Evolutionary conservation across 208 protist species (phyloP).

Genomic region (Acanthamoeba divionensis): DNA sequence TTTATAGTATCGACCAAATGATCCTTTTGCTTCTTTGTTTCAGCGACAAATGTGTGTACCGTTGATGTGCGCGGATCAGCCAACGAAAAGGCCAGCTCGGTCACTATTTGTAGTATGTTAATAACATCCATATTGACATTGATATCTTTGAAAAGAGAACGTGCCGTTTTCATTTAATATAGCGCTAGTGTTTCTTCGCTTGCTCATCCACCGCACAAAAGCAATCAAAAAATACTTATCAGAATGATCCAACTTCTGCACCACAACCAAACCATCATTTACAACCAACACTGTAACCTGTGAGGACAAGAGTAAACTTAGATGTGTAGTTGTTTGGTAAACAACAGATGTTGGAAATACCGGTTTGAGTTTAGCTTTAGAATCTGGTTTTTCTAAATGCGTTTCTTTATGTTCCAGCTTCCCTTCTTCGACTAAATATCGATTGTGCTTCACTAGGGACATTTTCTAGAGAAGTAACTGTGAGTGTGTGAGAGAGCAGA

Average conservation of each 20-base stretch:
- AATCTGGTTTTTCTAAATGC: not conserved
- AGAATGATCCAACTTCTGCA: slow-evolving; percentile 16
- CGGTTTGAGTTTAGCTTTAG: not conserved
- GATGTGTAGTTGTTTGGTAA: not conserved
- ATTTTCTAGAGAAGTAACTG: not conserved
- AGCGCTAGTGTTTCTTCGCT: not conserved
- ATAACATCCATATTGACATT: too few relatives aligned
- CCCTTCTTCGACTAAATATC: slow-evolving; percentile 7
- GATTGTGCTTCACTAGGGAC: slow-evolving; percentile 35
- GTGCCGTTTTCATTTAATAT: slow-evolving; percentile 24
- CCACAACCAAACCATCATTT: slow-evolving; percentile 8
- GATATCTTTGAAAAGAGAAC: too few relatives aligned
- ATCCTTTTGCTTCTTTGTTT: slow-evolving; percentile 11
- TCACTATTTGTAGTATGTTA: too few relatives aligned
- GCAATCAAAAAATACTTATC: slow-evolving; percentile 29
- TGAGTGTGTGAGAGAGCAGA: not conserved
- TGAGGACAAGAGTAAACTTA: too few relatives aligned
- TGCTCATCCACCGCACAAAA: slow-evolving; percentile 24
- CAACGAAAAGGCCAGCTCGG: not conserved
- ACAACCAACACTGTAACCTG: not conserved
- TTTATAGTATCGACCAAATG: not conserved
- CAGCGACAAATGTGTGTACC: slow-evolving; percentile 9
- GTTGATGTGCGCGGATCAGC: not conserved
- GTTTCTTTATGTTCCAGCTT: slow-evolving; percentile 20
- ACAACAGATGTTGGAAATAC: not conserved